A percentile compares a stretch with the other conserved stretches of the same genome.
Evolutionary conservation across 2,329 filamentous ascomycete species (phyloP).

Genomic region (Cadophora sp.): DNA sequence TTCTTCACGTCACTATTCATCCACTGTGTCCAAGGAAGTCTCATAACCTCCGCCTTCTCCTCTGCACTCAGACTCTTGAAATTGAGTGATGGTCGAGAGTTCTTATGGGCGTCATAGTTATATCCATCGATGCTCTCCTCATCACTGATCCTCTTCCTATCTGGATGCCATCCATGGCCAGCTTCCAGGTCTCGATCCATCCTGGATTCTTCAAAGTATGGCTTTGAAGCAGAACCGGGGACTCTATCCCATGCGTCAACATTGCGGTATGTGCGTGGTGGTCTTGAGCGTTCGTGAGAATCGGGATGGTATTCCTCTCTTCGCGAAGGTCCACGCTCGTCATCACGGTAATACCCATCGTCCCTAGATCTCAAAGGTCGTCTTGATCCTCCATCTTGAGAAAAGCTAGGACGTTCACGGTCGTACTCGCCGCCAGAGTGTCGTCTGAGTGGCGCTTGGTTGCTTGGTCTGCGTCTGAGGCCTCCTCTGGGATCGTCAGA

Average conservation of each 20-base stretch:
- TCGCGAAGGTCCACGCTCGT: constrained; percentile 21
- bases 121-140: constrained; percentile 40
- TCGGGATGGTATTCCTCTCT: constrained; percentile 38
- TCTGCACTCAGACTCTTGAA: constrained; percentile 50
- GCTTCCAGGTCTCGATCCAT: constrained; percentile 35
- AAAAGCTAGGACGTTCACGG: constrained; percentile 26
- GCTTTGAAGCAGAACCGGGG: constrained; percentile 35
- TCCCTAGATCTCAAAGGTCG: constrained; percentile 32
- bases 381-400: constrained; percentile 26
- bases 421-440: constrained; percentile 35
- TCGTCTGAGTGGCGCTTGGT: constrained; percentile 26
- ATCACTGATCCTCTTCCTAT: constrained; percentile 30
- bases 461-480: constrained; percentile 35
- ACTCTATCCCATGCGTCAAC: constrained; percentile 30
- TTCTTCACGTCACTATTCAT: constrained; percentile 57
- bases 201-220: constrained; percentile 38
- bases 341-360: constrained; percentile 33
- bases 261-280: constrained; percentile 40
- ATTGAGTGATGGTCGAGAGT: constrained; percentile 41
- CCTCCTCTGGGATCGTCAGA: constrained; percentile 28
- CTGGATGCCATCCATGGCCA: constrained; percentile 24
- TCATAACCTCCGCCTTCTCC: constrained; percentile 53
- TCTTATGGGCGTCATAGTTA: constrained; percentile 35
- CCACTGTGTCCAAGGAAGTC: constrained; percentile 54
- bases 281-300: constrained; percentile 36